Conservation (phyloP, 495 filamentous ascomycete species). For the Aspergillus olivimuriae region DNA sequence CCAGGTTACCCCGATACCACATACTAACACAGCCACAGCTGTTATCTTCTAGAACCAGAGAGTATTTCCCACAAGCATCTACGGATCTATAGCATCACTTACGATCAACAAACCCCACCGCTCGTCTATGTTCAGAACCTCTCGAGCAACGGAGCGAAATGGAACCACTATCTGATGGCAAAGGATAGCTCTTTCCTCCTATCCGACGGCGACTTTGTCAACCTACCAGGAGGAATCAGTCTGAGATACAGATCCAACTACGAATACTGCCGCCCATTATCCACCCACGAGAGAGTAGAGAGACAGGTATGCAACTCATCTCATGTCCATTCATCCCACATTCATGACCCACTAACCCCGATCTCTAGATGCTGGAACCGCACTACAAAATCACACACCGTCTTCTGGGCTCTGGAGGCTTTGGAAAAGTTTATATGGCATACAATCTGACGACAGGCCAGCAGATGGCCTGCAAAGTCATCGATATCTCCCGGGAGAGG, state of each 20-base stretch:
- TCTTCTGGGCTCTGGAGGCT: slow-evolving; percentile 43
- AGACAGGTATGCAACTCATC: slow-evolving; percentile 19
- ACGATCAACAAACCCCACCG: slow-evolving; percentile 36
- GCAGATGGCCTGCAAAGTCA: slow-evolving; percentile 51
- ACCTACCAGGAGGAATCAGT: slow-evolving; percentile 15
- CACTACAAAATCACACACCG: slow-evolving; percentile 44
- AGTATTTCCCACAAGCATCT: slow-evolving; percentile 53
- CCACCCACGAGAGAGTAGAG: slow-evolving; percentile 21
- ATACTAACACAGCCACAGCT: too few species aligned
- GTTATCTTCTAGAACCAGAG: slow-evolving; percentile 33
- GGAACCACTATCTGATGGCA: slow-evolving; percentile 45
- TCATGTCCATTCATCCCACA: not conserved
- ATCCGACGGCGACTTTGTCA: slow-evolving; percentile 47
- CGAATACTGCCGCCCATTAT: slow-evolving; percentile 10
- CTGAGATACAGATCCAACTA: slow-evolving; percentile 12
- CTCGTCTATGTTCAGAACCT: slow-evolving; percentile 57
- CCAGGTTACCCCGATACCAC: too few species aligned
- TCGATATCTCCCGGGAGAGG: slow-evolving; percentile 26
- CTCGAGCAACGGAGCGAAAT: slow-evolving; percentile 50
- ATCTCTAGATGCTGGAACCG: slow-evolving; percentile 37
- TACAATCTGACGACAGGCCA: slow-evolving; percentile 22
- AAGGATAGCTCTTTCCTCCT: slow-evolving; percentile 42
- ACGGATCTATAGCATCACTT: slow-evolving; percentile 55
- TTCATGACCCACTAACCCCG: not conserved
- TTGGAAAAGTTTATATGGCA: slow-evolving; percentile 45